Evolutionary conservation across 306 rosid genomes (phyloP).

Genomic region (Potentilla sterilis): DNA sequence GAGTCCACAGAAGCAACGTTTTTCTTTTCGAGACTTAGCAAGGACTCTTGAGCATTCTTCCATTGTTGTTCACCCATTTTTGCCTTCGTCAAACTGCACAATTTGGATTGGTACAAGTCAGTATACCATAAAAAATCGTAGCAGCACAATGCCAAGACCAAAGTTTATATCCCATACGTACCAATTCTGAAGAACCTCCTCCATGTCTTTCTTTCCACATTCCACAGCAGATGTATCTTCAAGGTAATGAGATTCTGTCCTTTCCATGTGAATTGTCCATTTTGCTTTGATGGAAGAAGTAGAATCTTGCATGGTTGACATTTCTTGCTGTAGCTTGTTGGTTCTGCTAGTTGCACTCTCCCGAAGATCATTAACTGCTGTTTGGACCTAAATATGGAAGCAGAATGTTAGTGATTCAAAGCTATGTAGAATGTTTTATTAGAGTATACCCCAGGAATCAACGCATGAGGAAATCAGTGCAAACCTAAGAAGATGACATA

Average conservation of each 20-base stretch:
- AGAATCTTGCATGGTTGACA: conserved; percentile 84
- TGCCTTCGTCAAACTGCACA: conserved; percentile 80
- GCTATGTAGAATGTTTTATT: neutral
- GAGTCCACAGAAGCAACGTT: conserved; percentile 81
- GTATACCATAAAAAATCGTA: conserved; percentile 18
- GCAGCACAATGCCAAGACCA: conserved; percentile 14
- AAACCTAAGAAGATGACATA: conserved; percentile 28
- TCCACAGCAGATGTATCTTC: conserved; percentile 86
- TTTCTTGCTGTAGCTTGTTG: conserved; percentile 68
- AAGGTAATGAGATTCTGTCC: conserved; percentile 70
- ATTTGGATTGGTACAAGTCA: conserved; percentile 20
- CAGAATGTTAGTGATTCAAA: neutral
- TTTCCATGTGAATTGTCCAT: conserved; percentile 86
- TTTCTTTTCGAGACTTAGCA: conserved; percentile 67
- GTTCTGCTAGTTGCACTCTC: conserved; percentile 89
- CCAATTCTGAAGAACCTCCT: conserved; percentile 86
- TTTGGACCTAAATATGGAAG: conserved; percentile 63
- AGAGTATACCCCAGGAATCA: neutral
- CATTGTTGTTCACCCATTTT: conserved; percentile 87
- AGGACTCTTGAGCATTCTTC: conserved; percentile 89
- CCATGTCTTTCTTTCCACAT: conserved; percentile 75
- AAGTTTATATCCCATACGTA: conserved; percentile 27
- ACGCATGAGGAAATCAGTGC: neutral
- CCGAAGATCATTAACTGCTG: conserved; percentile 82
- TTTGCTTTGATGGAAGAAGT: conserved; percentile 70